phyloP scores from a whole-genome alignment of 192 early-diverging fungal genomes.

The Funneliformis mosseae region DNA sequence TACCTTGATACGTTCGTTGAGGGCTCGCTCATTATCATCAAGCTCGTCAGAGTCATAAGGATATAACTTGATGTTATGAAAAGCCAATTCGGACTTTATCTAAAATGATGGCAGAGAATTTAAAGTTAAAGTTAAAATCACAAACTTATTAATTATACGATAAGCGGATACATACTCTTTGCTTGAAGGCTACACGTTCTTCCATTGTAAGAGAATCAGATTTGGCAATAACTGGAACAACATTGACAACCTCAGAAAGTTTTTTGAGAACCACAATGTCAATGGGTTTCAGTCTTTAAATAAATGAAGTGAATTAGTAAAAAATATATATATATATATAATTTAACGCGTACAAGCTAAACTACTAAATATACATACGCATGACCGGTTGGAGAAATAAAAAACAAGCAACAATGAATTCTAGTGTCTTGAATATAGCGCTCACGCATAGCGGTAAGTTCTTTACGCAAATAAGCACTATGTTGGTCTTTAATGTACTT shows the following conservation, averaged over 20 bases:
- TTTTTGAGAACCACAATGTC: conserved; percentile 86
- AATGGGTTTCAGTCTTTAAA: conserved; percentile 76
- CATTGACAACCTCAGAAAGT: conserved; percentile 81
- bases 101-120: conserved; percentile 30
- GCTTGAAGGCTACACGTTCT: conserved; percentile 81
- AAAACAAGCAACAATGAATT: conserved; percentile 95
- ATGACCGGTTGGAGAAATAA: conserved; percentile 95
- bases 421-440: conserved; percentile 91
- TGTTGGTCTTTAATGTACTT: conserved; percentile 99
- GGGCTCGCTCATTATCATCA: conserved; percentile 72
- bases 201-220: conserved; percentile 84
- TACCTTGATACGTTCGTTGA: conserved; percentile 76
- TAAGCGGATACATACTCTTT: conserved; percentile 53
- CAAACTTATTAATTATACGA: not conserved
- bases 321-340: conserved; percentile 14
- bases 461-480: conserved; percentile 90
- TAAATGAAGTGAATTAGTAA: conserved; percentile 18
- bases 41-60: conserved; percentile 89
- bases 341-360: not conserved
- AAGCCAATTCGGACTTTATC: conserved; percentile 88
- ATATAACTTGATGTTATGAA: conserved; percentile 90
- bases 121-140: conserved; percentile 1
- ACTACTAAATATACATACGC: conserved; percentile 57
- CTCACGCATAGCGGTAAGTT: conserved; percentile 86
- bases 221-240: conserved; percentile 91